Evolutionary conservation across 352 stramenopile genomes (phyloP).

Genomic region (Blastocystis sp.): DNA sequence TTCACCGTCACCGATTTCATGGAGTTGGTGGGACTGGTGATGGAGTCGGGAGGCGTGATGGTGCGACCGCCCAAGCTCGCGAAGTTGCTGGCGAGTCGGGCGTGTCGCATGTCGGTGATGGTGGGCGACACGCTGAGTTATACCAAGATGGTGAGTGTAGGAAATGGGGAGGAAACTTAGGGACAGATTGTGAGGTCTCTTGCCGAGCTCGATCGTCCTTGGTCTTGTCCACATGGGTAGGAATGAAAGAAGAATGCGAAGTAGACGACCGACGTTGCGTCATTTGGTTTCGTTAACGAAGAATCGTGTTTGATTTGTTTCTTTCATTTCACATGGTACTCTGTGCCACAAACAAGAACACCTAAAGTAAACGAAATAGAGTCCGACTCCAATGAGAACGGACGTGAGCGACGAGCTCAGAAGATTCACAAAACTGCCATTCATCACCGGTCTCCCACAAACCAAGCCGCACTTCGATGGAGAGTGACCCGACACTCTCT

Average conservation of each 20-base stretch:
- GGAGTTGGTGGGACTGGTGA: constrained; percentile 67
- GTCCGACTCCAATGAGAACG: not conserved
- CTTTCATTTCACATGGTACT: no score
- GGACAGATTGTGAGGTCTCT: constrained; percentile 69
- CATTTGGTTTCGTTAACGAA: constrained; percentile 61
- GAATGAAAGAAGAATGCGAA: not conserved
- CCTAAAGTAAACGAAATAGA: not conserved
- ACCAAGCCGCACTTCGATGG: not conserved
- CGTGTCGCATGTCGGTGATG: constrained; percentile 69
- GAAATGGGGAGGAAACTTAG: not conserved
- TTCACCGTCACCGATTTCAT: constrained; percentile 70
- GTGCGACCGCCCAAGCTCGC: constrained; percentile 68
- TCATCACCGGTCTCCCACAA: not conserved
- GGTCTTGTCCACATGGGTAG: constrained; percentile 72
- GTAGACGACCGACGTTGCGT: constrained; percentile 65
- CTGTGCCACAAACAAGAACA: constrained; percentile 3
- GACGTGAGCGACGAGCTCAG: constrained; percentile 30
- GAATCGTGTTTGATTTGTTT: not conserved
- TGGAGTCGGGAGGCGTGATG: constrained; percentile 64
- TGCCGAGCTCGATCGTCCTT: constrained; percentile 66
- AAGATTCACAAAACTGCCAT: not conserved
- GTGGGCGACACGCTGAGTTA: constrained; percentile 69
- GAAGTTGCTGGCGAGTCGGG: constrained; percentile 69
- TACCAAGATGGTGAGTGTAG: constrained; percentile 70
- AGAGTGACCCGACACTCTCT: not conserved